Base-by-base conservation (phyloP, 192 early-diverging fungal species). In the Irineochytrium annulatum region DNA sequence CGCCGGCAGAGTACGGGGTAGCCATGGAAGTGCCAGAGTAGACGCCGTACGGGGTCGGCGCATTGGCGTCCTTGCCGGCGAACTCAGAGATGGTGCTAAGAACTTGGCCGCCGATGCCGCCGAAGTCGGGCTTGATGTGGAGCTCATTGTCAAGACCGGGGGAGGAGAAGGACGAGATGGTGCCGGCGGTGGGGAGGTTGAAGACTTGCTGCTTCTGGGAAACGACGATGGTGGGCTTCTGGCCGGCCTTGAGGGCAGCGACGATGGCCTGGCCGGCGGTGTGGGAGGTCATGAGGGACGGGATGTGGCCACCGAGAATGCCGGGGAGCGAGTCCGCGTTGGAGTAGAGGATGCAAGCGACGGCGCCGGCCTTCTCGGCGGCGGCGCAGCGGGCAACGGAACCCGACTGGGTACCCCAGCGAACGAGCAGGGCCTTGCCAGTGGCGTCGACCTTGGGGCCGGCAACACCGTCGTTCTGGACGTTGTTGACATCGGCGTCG, bases 1-100 rank as follows among this genome's bases (percentile, higher is more conserved):
- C 56, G 8, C 91, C 91, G 16, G 88, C 79, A 20, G 87, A 65
- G 63, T 88, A 87, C 0, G 91, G 89, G 28, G 79, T 73, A 5
- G 90, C 77, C 91, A 93, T 92, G 27, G 86, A 89, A 4, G 91
- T 93, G 11, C 91, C 91, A 16, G 45, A 39, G 27, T 46, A 13
- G 31, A 29, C 20, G 43, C 44, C 31, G 67, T 74, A 74, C n/a
- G 57, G 17, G 27, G 8, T n/a, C 8, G 6, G 11, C 6, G 13
- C 24, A 24, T 22, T 22, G 19, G 45, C 39, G 54, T 28, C 29
- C 4, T 13, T 51, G 35, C 6, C 11, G 24, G 46, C 46, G 24
- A 17, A 17, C 6, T 24, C 5, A 6, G 46, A 49, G 54, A 34
- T 55, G 29, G 72, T 66, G 26, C 41, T 34, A 63, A 66, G 60